These are phyloP conservation scores for Corylus avellana DNA, from an alignment of 306 rosid genomes.

Conservation along the genomic window DNA sequence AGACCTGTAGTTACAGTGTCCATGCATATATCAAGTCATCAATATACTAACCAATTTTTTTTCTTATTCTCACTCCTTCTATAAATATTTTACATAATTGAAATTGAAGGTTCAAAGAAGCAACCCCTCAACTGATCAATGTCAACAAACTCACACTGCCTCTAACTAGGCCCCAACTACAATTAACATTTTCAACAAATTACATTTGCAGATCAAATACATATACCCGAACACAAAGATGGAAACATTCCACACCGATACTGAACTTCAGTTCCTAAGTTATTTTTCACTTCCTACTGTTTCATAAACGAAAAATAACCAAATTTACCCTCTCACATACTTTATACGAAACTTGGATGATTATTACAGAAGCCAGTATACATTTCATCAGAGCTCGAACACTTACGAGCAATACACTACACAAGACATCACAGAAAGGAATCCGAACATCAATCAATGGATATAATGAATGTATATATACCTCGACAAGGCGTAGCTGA, in stretches of 20 bases:
- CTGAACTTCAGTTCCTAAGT: not conserved
- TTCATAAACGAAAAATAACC: not conserved
- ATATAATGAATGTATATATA: slow-evolving; percentile 16
- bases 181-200: not conserved
- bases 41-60: not conserved
- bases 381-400: not conserved
- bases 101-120: not conserved
- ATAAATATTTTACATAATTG: not conserved
- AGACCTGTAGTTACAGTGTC: not conserved
- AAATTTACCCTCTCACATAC: not conserved
- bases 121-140: not conserved
- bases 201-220: not conserved
- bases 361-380: not conserved
- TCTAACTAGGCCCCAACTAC: not conserved
- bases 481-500: slow-evolving; percentile 92
- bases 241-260: not conserved
- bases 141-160: not conserved
- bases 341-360: not conserved
- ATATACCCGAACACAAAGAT: not conserved
- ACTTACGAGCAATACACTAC: not conserved
- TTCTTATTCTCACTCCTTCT: not conserved
- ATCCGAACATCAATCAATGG: not conserved
- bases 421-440: not conserved
- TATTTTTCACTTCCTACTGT: not conserved
- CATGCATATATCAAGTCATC: not conserved